phyloP scores from a whole-genome alignment of 23 red algal species.

The Gracilaria gracilis region DNA sequence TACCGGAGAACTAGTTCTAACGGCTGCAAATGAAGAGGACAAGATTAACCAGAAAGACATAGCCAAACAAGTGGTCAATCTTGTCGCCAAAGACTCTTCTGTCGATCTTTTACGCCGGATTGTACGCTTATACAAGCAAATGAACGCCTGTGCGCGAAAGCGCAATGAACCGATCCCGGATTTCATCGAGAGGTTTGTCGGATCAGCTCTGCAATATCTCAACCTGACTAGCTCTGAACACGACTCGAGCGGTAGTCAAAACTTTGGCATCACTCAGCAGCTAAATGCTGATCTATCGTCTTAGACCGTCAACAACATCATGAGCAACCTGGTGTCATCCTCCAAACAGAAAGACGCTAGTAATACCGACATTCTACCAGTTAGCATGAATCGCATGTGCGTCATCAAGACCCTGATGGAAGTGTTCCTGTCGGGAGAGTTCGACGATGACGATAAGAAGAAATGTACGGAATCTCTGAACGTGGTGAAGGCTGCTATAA shows the following conservation, averaged over 20 bases:
- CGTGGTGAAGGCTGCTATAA: no score
- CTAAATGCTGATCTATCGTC: slow-evolving; percentile 20
- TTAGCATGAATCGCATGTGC: no score
- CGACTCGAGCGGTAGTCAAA: slow-evolving; percentile 9
- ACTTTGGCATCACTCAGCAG: slow-evolving; percentile 12
- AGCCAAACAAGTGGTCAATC: slow-evolving; percentile 28
- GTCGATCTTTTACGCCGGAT: slow-evolving; percentile 23
- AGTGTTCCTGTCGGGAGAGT: no score
- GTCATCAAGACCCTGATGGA: no score
- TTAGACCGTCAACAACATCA: slow-evolving; percentile 14
- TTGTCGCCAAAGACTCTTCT: slow-evolving; percentile 50
- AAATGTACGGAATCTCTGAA: no score
- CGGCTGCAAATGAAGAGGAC: background rate
- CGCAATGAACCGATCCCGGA: background rate
- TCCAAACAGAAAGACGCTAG: no score
- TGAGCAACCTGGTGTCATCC: slow-evolving; percentile 31
- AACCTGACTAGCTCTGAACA: background rate
- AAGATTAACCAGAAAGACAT: background rate
- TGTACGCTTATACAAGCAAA: slow-evolving; percentile 29
- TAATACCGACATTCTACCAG: no score
- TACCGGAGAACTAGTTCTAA: slow-evolving; percentile 32
- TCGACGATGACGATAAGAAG: no score
- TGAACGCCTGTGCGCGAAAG: background rate
- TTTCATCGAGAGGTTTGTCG: background rate
- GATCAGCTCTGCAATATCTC: background rate